Base-by-base conservation (phyloP, 2,329 filamentous ascomycete species). In the Ramularia collo-cygni region DNA sequence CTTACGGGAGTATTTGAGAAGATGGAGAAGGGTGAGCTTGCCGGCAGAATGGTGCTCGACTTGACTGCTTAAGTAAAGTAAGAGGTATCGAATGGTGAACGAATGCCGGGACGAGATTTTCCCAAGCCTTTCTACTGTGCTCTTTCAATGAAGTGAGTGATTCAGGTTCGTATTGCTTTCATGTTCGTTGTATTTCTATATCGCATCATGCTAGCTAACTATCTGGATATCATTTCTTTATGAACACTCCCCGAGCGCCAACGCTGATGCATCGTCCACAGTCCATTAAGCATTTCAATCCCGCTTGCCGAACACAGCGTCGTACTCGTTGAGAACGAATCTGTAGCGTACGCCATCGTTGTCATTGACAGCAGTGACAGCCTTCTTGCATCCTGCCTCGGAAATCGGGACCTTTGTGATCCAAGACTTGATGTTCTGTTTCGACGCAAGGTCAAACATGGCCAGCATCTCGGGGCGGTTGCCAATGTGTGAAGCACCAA, bases 301-400 rank as follows among this genome's bases (percentile, higher is more conserved):
- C 26, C 63, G 56, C 64, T 70, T 65, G 33, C 77, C 78, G 58
- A 85, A 85, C 0, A 68, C 76, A 67, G 82, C 77, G 52, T 85
- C 77, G 52, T 74, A 85, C 8, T 76, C 75, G 9, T 76, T 77
- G 54, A 89, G 61, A 0, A 82, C 85, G 54, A 85, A 81, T 28
- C 85, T 71, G 59, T 85, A 90, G 24, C 73, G 72, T 10, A 88
- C 80, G 59, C 85, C 76, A 52, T 83, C 83, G 48, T 76, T 77
- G 56, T 82, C 77, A 43, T 62, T 60, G 36, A 89, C 75, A 48
- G 79, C 72, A 59, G 79, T 72, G 13, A 86, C 75, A 0, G 78
- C 83, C 65, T 86, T 72, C 61, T 79, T 79, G 57, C 82, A 80
- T 0, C 78, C 81, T 50, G 77, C 70, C 56, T 77, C 81, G 47